A percentile compares a stretch with the other conserved stretches of the same genome.
phyloP scores from a whole-genome alignment of 441 rosid species.

The Macaranga tanarius region DNA sequence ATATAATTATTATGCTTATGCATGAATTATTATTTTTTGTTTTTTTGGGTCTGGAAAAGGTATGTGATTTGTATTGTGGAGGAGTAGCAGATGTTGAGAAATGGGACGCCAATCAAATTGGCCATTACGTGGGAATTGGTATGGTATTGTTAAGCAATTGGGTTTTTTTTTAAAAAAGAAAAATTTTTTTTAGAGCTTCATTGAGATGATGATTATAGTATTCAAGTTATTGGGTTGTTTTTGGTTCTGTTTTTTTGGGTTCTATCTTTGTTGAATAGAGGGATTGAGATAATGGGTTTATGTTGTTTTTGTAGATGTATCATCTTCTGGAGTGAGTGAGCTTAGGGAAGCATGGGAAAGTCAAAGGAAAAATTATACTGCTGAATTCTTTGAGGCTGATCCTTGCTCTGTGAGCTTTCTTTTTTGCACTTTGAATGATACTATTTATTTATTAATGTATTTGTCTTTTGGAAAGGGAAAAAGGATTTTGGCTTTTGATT shows the following conservation, averaged over 20 bases:
- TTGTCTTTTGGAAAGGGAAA: no score
- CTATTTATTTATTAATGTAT: not conserved
- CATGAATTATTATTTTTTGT: not conserved
- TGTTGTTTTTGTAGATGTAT: slow-evolving; percentile 41
- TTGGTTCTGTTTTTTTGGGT: not conserved
- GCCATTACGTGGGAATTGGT: slow-evolving; percentile 86
- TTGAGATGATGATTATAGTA: slow-evolving; percentile 6
- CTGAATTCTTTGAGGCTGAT: slow-evolving; percentile 81
- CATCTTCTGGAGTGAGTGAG: slow-evolving; percentile 61
- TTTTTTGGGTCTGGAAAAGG: slow-evolving; percentile 35
- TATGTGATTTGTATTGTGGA: slow-evolving; percentile 84
- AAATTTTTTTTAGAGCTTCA: no score
- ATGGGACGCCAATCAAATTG: slow-evolving; percentile 72
- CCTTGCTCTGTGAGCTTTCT: slow-evolving; percentile 62
- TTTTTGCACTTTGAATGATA: not conserved
- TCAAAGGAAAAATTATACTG: slow-evolving; percentile 54
- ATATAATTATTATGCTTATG: not conserved
- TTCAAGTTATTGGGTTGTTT: no score
- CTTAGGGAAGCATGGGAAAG: slow-evolving; percentile 81
- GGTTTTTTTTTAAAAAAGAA: not conserved
- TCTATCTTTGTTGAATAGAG: not conserved
- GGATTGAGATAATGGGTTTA: not conserved
- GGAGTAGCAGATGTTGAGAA: slow-evolving; percentile 63
- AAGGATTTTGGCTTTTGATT: not conserved
- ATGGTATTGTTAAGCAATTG: slow-evolving; percentile 7